These are phyloP conservation scores for Boletus pseudopeckii DNA, from an alignment of 768 basidiomycete genomes.

Conservation along the genomic window DNA sequence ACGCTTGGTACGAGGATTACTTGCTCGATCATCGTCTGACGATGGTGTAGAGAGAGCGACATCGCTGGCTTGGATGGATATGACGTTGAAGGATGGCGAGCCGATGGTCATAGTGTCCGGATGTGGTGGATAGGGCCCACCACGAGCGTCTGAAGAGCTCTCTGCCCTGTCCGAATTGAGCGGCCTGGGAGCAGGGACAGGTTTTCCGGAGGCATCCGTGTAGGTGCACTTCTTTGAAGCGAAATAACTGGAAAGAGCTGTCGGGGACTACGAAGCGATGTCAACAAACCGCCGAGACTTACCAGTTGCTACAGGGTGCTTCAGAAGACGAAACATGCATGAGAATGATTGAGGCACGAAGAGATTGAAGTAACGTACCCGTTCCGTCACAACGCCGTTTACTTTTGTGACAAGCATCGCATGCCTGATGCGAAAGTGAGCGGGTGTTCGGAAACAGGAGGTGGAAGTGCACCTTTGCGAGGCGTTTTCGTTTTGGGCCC, in stretches of 20 bases:
- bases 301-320: slow-evolving; percentile 86
- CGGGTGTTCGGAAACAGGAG: background rate
- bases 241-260: slow-evolving; percentile 53
- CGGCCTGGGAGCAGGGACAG: slow-evolving; percentile 69
- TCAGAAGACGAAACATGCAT: slow-evolving; percentile 13
- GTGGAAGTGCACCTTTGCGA: slow-evolving; percentile 42
- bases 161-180: slow-evolving; percentile 42
- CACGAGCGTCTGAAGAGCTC: slow-evolving; percentile 25
- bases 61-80: slow-evolving; percentile 13
- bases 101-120: slow-evolving; percentile 10
- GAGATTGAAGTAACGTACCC: slow-evolving; percentile 40
- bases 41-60: slow-evolving; percentile 15
- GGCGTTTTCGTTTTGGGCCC: slow-evolving; percentile 51
- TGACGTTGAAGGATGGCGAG: slow-evolving; percentile 15
- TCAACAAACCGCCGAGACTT: slow-evolving; percentile 13
- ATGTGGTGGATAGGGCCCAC: slow-evolving; percentile 14
- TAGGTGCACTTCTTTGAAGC: slow-evolving; percentile 80
- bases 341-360: slow-evolving; percentile 3
- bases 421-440: slow-evolving; percentile 44
- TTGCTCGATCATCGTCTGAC: slow-evolving; percentile 40
- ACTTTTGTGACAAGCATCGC: slow-evolving; percentile 82
- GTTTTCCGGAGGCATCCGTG: slow-evolving; percentile 73
- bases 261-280: slow-evolving; percentile 1
- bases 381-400: slow-evolving; percentile 84
- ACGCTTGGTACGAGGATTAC: slow-evolving; percentile 48